Evolutionary conservation across 225 moss, liverwort and hornwort genomes (phyloP).

Genomic region (Sphagnum contortum): DNA sequence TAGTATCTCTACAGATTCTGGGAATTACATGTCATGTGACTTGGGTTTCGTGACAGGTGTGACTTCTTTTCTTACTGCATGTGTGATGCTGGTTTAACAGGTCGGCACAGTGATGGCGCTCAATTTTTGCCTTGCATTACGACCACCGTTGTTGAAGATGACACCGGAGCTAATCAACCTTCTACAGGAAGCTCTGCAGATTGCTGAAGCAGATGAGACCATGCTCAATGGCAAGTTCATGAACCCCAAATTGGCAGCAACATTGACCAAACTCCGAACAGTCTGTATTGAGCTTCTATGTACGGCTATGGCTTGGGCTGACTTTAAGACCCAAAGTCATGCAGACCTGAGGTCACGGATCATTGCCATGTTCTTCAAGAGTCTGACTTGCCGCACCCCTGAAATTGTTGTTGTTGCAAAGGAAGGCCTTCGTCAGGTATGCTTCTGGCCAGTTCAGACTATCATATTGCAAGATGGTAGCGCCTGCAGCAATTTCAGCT

Average conservation of each 20-base stretch:
- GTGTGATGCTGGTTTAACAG: slow-evolving; percentile 18
- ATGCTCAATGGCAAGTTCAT: slow-evolving; percentile 91
- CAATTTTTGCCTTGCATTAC: slow-evolving; percentile 92
- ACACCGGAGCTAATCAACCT: slow-evolving; percentile 87
- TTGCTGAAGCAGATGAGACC: slow-evolving; percentile 93
- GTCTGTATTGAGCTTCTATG: slow-evolving; percentile 98
- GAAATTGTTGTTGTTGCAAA: slow-evolving; percentile 99
- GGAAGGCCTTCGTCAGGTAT: slow-evolving; percentile 97
- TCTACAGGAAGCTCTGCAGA: slow-evolving; percentile 90
- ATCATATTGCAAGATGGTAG: too few species aligned
- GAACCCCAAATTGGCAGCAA: slow-evolving; percentile 97
- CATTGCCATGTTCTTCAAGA: slow-evolving; percentile 99
- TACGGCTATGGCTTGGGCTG: slow-evolving; percentile 99
- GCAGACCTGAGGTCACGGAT: slow-evolving; percentile 92
- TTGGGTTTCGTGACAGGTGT: too few species aligned
- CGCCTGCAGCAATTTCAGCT: too few species aligned
- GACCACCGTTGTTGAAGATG: slow-evolving; percentile 94
- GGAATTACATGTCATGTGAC: too few species aligned
- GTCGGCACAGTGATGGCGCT: slow-evolving; percentile 98
- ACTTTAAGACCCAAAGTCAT: slow-evolving; percentile 93
- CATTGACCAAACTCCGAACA: slow-evolving; percentile 86
- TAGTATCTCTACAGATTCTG: too few species aligned
- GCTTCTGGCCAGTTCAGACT: background rate
- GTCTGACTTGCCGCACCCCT: slow-evolving; percentile 93
- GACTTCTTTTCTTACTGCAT: too few species aligned